Base-by-base conservation (phyloP, 106 monocot genomes). In the Allium cepa region DNA sequence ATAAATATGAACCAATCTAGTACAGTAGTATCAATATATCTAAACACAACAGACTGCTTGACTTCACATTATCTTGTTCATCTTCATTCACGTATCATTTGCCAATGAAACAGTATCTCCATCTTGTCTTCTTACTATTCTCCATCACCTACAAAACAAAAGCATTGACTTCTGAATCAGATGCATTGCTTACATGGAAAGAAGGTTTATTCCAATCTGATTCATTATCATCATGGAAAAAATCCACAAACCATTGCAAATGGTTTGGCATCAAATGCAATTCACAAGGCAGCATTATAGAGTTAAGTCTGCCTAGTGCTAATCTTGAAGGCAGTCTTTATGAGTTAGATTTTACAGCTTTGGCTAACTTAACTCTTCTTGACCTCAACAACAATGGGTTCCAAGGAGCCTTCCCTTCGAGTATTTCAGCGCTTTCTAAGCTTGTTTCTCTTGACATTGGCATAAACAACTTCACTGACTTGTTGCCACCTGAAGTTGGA, bases 171-270 rank as follows among this genome's bases (percentile, higher is more conserved):
- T 63, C 76, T 9, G 79, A 90, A 49, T 72, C 80, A 9, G 62
- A 80, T 26, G 82, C 82, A 14, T 78, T 90, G 8, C 76, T 83
- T 49, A 74, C 55, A 45, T 90, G 90, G 90, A 90, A 83, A 60
- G 56, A 71, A 26, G 74, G 63, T 48, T 26, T 90, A 36, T 46
- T 9, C 28, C 60, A 78, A 12, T 26, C 79, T 4, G 9, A 10
- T 13, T 62, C 85, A 11, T 76, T 85, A n/a, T 27, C 16, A 56
- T 83, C 82, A 15, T 85, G 85, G 86, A 74, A 62, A 66, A 63
- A 61, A 64, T 16, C 76, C 36, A 26, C 36, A 7, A 71, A 36
- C 48, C 64, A 51, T 10, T 85, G 88, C 76, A 72, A 65, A 9
- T 64, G 64, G 64, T 49, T 64, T 15, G 64, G 64, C 64, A 49